Evolutionary conservation across 2,329 filamentous ascomycete genomes (phyloP), one percentile per base, ranked within the genome.

Genomic region (Echinosphaeria canescens): DNA sequence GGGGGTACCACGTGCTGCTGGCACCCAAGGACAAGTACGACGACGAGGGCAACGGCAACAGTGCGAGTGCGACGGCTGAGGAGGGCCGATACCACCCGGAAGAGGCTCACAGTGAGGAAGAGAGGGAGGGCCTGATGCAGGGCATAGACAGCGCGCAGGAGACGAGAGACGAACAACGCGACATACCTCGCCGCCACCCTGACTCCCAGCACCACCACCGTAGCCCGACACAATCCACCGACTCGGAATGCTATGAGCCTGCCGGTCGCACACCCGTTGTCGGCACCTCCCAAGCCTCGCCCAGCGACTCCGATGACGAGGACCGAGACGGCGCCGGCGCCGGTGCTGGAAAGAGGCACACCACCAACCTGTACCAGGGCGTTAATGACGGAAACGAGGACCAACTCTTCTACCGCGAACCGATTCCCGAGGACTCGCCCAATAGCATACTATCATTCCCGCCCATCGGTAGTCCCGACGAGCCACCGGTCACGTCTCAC

Each of bases 1-100:
- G 88, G 88, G 88, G 88, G 9, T 95, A 92, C 48, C 82, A 92
- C 40, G 73, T 95, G 20, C 59, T 98, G 12, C 58, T 98, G n/a
- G 84, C 84, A 12, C 81, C 85, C 12, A 75, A 80, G 36, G 69
- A 74, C 26, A 65, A 64, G 33, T 80, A 79, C 40, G 55, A 62
- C 10, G 55, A 62, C 10, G 68, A 76, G 28, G 72, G 76, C 31
- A 57, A 64, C 26, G 40, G 59, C 18, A n/a, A n/a, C n/a, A n/a
- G n/a, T n/a, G n/a, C n/a, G n/a, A n/a, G n/a, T n/a, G 52, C 64
- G 30, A 46, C 54, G 10, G 42, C 51, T 12, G 64, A 68, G 37
- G 59, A 63, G 50, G 65, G 74, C 11, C 56, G 67, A 31, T 72
- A 70, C 40, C 53, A 50, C 28, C 62, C 64, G 26, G 49, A 59